phyloP scores from a whole-genome alignment of 163 green algal species.

The Chlorella variabilis region DNA sequence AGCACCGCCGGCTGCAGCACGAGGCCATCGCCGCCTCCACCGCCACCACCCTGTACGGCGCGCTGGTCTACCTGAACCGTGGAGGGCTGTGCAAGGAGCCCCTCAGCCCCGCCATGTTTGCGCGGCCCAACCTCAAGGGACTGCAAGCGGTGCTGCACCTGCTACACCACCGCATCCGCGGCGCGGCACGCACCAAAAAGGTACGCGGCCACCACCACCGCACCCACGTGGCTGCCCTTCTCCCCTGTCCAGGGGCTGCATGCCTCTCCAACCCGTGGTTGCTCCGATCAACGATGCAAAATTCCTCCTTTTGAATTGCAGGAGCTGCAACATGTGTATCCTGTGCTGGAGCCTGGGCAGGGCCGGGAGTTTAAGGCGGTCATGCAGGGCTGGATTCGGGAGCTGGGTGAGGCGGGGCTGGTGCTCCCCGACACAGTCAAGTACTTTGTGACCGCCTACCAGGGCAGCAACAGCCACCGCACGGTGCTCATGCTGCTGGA shows the following conservation, averaged over 20 bases:
- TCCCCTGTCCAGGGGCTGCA: background rate
- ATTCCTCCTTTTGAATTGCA: background rate
- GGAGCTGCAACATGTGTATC: conserved; percentile 33
- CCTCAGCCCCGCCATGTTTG: conserved; percentile 10
- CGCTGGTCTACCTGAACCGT: conserved; percentile 16
- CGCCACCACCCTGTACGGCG: background rate
- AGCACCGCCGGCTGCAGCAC: background rate
- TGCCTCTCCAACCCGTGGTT: too few relatives aligned
- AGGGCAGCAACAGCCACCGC: conserved; percentile 5
- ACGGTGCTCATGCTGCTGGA: conserved; percentile 37
- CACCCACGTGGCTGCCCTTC: background rate
- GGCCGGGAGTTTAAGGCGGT: conserved; percentile 25
- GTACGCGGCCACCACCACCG: background rate
- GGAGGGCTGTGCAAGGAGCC: background rate
- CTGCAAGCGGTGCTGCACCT: conserved; percentile 25
- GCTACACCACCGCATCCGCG: conserved; percentile 20
- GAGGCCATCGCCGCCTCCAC: background rate
- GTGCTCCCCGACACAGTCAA: conserved; percentile 7
- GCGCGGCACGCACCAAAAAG: conserved; percentile 15
- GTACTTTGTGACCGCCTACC: conserved; percentile 33
- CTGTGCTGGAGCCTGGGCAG: conserved; percentile 28
- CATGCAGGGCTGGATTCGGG: conserved; percentile 30
- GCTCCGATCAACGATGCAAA: too few relatives aligned
- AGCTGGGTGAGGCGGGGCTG: conserved; percentile 8
- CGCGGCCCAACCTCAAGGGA: conserved; percentile 23